Conservation (phyloP, 805 yeast genomes). For the Candida chauliodis region DNA sequence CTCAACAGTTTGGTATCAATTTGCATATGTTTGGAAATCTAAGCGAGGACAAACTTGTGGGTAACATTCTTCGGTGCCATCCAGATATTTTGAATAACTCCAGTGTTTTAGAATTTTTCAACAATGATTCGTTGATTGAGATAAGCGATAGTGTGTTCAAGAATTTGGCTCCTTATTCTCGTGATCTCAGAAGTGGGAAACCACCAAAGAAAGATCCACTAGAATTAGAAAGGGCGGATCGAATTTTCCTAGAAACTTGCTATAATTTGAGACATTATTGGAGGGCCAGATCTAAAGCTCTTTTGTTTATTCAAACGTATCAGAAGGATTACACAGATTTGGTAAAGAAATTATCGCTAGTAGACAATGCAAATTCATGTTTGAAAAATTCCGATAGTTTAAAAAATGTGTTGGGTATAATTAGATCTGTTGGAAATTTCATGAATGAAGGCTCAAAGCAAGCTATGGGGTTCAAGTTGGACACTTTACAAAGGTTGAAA, state of each 20-base stretch:
- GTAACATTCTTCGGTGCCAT: conserved; percentile 74
- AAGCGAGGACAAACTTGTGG: conserved; percentile 62
- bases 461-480: conserved; percentile 87
- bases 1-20: conserved; percentile 94
- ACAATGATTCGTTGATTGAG: conserved; percentile 70
- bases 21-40: conserved; percentile 69
- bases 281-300: conserved; percentile 86
- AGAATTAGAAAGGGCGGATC: conserved; percentile 83
- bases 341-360: conserved; percentile 56
- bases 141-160: conserved; percentile 68
- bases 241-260: conserved; percentile 75
- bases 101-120: conserved; percentile 81
- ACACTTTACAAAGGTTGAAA: conserved; percentile 83
- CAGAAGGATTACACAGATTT: conserved; percentile 78
- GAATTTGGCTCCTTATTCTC: conserved; percentile 75
- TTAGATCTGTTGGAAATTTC: conserved; percentile 88
- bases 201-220: conserved; percentile 60
- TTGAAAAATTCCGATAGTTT: conserved; percentile 65
- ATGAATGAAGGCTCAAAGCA: conserved; percentile 94
- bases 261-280: conserved; percentile 86
- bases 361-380: conserved; percentile 72
- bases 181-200: conserved; percentile 42
- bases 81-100: conserved; percentile 62
- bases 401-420: conserved; percentile 73
- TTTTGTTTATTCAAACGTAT: conserved; percentile 63